A percentile compares a stretch with the other conserved stretches of the same genome.
These are phyloP conservation scores for Aristolochia californica DNA, from an alignment of 164 flowering plant genomes.

Conservation along the genomic window DNA sequence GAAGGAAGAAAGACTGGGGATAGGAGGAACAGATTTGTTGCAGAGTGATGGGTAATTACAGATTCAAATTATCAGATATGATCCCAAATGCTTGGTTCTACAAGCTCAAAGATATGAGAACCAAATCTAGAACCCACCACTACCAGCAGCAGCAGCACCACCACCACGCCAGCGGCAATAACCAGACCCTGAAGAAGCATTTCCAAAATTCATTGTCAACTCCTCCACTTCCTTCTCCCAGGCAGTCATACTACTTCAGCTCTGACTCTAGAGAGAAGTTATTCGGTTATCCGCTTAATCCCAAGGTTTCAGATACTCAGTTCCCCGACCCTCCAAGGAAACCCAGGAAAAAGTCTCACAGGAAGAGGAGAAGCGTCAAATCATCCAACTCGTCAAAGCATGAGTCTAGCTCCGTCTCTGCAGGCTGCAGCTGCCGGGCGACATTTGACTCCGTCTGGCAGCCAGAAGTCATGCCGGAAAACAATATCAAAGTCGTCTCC, in stretches of 20 bases:
- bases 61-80: slow-evolving; percentile 66
- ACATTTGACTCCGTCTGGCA: slow-evolving; percentile 16
- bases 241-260: too few relatives aligned
- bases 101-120: slow-evolving; percentile 54
- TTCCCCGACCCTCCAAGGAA: too few relatives aligned
- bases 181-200: slow-evolving; percentile 20
- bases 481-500: slow-evolving; percentile 7
- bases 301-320: too few relatives aligned
- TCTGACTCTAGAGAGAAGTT: too few relatives aligned
- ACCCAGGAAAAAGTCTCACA: too few relatives aligned
- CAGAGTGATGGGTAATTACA: slow-evolving; percentile 58
- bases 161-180: neutral
- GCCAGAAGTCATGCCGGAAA: too few relatives aligned
- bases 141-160: neutral
- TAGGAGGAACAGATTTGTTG: neutral
- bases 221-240: neutral
- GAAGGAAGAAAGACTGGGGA: too few relatives aligned
- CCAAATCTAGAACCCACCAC: slow-evolving; percentile 15
- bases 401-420: slow-evolving; percentile 19
- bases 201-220: slow-evolving; percentile 7
- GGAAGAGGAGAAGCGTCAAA: too few relatives aligned
- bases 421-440: slow-evolving; percentile 20
- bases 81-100: slow-evolving; percentile 83
- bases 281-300: too few relatives aligned
- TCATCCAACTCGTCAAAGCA: slow-evolving; percentile 6